Evolutionary conservation across 371 early-diverging fungal species (phyloP).

Genomic region (Rhizomucor miehei): DNA sequence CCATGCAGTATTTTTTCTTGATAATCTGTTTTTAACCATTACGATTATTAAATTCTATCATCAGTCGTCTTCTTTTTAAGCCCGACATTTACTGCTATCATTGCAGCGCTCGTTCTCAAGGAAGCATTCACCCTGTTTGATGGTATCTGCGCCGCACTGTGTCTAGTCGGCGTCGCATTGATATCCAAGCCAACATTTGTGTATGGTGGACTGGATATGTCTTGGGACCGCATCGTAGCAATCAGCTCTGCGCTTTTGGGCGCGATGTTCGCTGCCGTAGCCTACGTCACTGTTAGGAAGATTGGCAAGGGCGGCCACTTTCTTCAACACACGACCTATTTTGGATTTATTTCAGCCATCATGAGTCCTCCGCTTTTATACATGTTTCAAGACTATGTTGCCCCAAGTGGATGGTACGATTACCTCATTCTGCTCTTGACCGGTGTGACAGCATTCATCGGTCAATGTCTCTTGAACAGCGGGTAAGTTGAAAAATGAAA

Average conservation of each 20-base stretch:
- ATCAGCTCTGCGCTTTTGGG: slow-evolving; percentile 46
- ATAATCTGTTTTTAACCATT: background rate
- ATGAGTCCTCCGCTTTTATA: slow-evolving; percentile 27
- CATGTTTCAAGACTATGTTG: slow-evolving; percentile 22
- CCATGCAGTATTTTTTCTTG: background rate
- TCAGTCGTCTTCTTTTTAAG: slow-evolving; percentile 69
- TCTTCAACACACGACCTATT: slow-evolving; percentile 73
- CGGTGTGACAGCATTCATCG: slow-evolving; percentile 64
- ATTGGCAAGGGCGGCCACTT: slow-evolving; percentile 61
- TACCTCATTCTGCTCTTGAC: slow-evolving; percentile 36
- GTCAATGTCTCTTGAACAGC: slow-evolving; percentile 68
- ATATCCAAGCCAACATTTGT: slow-evolving; percentile 63
- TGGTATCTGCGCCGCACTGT: slow-evolving; percentile 42
- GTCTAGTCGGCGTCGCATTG: slow-evolving; percentile 62
- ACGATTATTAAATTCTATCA: no score
- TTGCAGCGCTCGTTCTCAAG: slow-evolving; percentile 55
- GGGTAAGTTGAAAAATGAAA: slow-evolving; percentile 33
- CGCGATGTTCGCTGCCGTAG: slow-evolving; percentile 57
- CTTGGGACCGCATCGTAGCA: slow-evolving; percentile 29
- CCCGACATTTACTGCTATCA: slow-evolving; percentile 71
- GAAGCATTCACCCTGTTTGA: slow-evolving; percentile 62
- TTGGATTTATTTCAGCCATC: slow-evolving; percentile 64
- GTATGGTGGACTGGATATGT: slow-evolving; percentile 23
- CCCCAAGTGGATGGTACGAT: slow-evolving; percentile 23
- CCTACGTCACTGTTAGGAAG: slow-evolving; percentile 70